Base-by-base conservation (phyloP, 2,329 filamentous ascomycete species). In the Fragosphaeria purpurea region DNA sequence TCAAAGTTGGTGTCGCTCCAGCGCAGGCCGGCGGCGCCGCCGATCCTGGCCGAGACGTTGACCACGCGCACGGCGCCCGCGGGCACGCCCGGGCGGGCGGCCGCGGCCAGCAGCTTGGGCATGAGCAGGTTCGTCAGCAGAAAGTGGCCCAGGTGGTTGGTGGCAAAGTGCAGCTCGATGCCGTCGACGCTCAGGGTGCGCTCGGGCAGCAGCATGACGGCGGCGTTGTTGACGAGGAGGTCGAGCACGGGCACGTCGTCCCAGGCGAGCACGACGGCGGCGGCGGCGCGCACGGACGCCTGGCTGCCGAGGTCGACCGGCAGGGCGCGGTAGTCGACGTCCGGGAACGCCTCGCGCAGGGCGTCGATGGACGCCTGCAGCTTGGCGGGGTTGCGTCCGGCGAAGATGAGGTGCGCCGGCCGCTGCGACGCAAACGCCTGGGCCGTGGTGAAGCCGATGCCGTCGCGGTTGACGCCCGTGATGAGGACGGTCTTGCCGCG, bases 81-180 rank as follows among this genome's bases (percentile, higher is more conserved):
- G n/a, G 38, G 35, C 11, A 22, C 5, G 6, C 40, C 39, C 2
- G 56, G 56, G 0, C 58, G 53, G 1, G 56, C 45, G 0, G 67
- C 66, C 2, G 63, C 62, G n/a, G 41, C 56, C 22, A 67, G 55
- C 2, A 77, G 54, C 32, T 70, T 68, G 0, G 71, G 67, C 47
- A 72, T 59, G 11, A 77, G 63, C 13, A 75, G 62, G 51, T 71
- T 71, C 0, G 72, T 70, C 34, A 77, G 63, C 7, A 75, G 58
- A 55, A 75, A 76, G 46, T 75, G 71, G 0, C 71, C 69, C 6
- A 77, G 35, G 55, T 77, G 69, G 58, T 77, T 77, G 9, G 69
- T 67, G 7, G 69, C 72, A 2, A 75, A 66, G 46, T 73, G 70
- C 48, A 62, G 59, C 59, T 73, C 70, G 44, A 67, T 61, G 1